Base-by-base conservation (phyloP, 2,329 filamentous ascomycete species). In the Sporothrix curviconia region DNA sequence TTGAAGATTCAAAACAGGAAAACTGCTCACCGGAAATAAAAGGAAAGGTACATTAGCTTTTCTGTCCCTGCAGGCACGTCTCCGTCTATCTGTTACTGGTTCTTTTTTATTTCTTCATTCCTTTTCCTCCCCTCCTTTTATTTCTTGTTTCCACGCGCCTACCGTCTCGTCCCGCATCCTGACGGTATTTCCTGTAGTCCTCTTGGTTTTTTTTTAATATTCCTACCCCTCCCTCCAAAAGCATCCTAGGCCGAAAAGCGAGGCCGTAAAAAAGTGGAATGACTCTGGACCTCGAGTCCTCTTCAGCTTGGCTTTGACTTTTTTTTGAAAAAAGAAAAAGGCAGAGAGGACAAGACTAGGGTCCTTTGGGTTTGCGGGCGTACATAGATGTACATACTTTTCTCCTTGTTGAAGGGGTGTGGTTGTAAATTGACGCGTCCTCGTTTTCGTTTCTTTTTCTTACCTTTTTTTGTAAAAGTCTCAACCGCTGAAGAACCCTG, bases 111-210 rank as follows among this genome's bases (percentile, higher is more conserved):
- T 54, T 52, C 5, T 19, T 39, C 12, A 11, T 30, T 22, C n/a
- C 32, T 37, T 30, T n/a, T 22, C 19, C 15, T 51, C 22, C 22
- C 34, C 24, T 39, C 22, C 7, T 7, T 51, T 51, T 28, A 14
- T 51, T 39, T 43, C 39, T 17, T 34, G 39, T 25, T n/a, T 54
- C 28, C n/a, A 44, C 44, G 24, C 28, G 30, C 30, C 5, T 11
- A 11, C 19, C 36, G 47, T 25, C 32, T 50, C 47, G 32, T 37
- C 47, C 47, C 47, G 47, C 47, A 50, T 37, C 47, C 47, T 37
- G 19, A 25, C 47, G 32, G 47, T n/a, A n/a, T n/a, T n/a, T n/a
- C n/a, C n/a, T n/a, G 32, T 37, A 50, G n/a, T n/a, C n/a, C n/a
- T 50, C 47, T 50, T 50, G 19, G 30, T 50, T 37, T 36, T 50